Percentiles rank a stretch among this genome's conserved stretches.
These are phyloP conservation scores for Lactarius sp. DNA, from an alignment of 768 basidiomycete genomes.

Conservation along the genomic window DNA sequence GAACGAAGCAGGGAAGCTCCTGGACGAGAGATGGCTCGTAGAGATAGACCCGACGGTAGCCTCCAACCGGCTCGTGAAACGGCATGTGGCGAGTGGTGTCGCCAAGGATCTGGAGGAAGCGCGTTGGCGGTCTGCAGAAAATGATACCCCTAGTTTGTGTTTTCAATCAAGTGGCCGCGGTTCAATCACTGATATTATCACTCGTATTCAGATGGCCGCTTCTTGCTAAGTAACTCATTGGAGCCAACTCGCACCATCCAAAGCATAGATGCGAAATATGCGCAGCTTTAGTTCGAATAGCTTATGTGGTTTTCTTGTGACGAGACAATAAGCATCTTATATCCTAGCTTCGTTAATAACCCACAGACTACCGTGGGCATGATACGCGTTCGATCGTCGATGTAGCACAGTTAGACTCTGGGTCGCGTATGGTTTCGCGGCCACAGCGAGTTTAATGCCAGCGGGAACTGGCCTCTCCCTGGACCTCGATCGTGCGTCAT, in stretches of 20 bases:
- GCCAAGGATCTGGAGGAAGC: constrained; percentile 61
- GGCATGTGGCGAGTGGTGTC: constrained; percentile 78
- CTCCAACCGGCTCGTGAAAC: constrained; percentile 52
- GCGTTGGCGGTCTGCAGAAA: constrained; percentile 63
- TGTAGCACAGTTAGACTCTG: too few species aligned
- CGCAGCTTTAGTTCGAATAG: background rate
- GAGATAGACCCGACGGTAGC: constrained; percentile 54
- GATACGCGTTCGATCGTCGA: too few species aligned
- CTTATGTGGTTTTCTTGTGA: background rate
- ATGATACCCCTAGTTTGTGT: constrained; percentile 69
- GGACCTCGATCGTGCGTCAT: too few species aligned
- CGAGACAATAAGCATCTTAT: background rate
- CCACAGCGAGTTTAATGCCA: background rate
- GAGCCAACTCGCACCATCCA: constrained; percentile 38
- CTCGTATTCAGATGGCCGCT: constrained; percentile 38
- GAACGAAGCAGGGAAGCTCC: constrained; percentile 52
- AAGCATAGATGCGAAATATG: constrained; percentile 38
- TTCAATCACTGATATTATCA: background rate
- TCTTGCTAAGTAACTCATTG: constrained; percentile 38
- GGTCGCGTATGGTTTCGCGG: background rate
- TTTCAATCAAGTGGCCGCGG: background rate
- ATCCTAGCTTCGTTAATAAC: background rate
- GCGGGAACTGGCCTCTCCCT: too few species aligned
- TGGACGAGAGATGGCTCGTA: constrained; percentile 81
- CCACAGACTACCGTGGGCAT: too few species aligned